phyloP scores from a whole-genome alignment of 2,329 filamentous ascomycete genomes.

The Lachnellula suecica region DNA sequence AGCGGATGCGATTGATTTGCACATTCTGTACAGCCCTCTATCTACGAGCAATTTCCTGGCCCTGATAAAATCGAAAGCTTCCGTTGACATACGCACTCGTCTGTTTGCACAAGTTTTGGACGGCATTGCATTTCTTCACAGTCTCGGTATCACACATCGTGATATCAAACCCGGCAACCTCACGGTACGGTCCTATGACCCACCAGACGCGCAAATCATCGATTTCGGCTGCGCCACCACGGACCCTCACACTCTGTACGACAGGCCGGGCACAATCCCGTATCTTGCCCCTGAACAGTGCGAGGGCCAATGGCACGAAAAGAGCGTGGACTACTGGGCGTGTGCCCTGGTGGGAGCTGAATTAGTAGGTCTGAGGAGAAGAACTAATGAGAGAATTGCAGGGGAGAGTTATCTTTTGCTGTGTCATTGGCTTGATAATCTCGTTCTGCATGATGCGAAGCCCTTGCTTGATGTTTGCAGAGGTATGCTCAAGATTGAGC shows the following conservation, averaged over 20 bases:
- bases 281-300: slow-evolving; percentile 23
- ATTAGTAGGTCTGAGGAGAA: slow-evolving; percentile 5
- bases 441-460: neutral
- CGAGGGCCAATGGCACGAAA: slow-evolving; percentile 12
- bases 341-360: slow-evolving; percentile 14
- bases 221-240: slow-evolving; percentile 23
- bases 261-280: slow-evolving; percentile 21
- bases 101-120: slow-evolving; percentile 22
- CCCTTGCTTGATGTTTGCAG: neutral
- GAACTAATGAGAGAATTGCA: slow-evolving; percentile 6
- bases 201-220: slow-evolving; percentile 21
- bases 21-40: slow-evolving; percentile 20
- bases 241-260: slow-evolving; percentile 14
- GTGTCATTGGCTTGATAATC: slow-evolving; percentile 1
- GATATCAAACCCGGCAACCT: slow-evolving; percentile 24
- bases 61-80: slow-evolving; percentile 16
- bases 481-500: slow-evolving; percentile 10
- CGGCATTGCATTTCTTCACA: slow-evolving; percentile 20
- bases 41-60: slow-evolving; percentile 19
- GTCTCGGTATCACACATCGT: slow-evolving; percentile 17
- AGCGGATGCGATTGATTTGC: slow-evolving; percentile 19
- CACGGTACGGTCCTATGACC: slow-evolving; percentile 18
- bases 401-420: neutral
- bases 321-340: slow-evolving; percentile 21
- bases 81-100: slow-evolving; percentile 9